A percentile compares a stretch with the other conserved stretches of the same genome.
Conservation (phyloP, 306 rosid species). For the Abrus pulchellus region DNA sequence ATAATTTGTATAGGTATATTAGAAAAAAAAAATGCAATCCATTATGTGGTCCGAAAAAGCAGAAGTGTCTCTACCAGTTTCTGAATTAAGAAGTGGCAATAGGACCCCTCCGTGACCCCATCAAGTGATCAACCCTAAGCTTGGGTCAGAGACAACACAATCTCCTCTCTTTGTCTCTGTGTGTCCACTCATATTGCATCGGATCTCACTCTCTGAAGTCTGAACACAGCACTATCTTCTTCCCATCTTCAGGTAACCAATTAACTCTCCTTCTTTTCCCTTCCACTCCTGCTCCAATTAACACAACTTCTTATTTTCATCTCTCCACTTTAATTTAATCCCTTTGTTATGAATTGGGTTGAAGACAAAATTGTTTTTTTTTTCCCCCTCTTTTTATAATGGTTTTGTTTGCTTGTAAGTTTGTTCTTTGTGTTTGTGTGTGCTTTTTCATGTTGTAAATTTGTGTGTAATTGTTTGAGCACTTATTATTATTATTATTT, state of each 20-base stretch:
- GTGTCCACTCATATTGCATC: conserved; percentile 30
- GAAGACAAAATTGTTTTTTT: not conserved
- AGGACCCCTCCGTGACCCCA: conserved; percentile 1
- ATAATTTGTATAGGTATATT: too few species aligned
- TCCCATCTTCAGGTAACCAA: conserved; percentile 38
- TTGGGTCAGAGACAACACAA: not conserved
- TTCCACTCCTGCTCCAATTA: not conserved
- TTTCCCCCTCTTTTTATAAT: not conserved
- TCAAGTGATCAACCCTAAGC: conserved; percentile 31
- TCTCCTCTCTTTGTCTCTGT: not conserved
- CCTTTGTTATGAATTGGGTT: not conserved
- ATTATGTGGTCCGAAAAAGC: too few species aligned
- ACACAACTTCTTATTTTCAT: not conserved
- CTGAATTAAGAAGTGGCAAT: conserved; percentile 2
- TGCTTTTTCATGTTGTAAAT: conserved; percentile 14
- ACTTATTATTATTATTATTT: not conserved
- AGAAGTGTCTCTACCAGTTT: not conserved
- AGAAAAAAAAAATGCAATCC: too few species aligned
- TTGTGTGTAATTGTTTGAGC: conserved; percentile 11
- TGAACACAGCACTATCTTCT: not conserved
- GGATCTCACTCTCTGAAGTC: conserved; percentile 47
- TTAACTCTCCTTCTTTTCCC: not conserved
- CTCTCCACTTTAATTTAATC: not conserved
- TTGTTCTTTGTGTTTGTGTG: not conserved
- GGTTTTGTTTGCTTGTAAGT: not conserved